Conservation (phyloP, 805 yeast genomes). For the Wickerhamomyces kurtzmanii region DNA sequence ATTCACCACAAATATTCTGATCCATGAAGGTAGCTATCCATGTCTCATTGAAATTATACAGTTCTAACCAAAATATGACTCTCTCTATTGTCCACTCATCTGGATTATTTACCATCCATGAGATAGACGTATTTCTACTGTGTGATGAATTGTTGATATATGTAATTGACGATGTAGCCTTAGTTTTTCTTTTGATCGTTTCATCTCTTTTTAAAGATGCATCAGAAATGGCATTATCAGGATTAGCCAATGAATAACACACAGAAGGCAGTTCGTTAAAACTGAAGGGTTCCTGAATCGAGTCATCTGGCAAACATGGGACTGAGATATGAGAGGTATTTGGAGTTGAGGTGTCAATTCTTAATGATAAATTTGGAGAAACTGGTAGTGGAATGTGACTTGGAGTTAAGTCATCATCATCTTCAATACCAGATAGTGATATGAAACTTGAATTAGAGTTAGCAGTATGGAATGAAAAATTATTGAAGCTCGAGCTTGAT, state of each 20-base stretch:
- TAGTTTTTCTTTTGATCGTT: background rate
- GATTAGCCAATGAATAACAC: conserved; percentile 4
- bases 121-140: conserved; percentile 17
- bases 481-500: background rate
- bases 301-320: conserved; percentile 7
- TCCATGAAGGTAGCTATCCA: conserved; percentile 64
- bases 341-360: conserved; percentile 8
- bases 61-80: conserved; percentile 58
- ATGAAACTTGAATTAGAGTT: background rate
- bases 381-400: conserved; percentile 10
- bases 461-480: conserved; percentile 1
- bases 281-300: conserved; percentile 10
- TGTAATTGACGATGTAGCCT: background rate
- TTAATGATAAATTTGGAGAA: conserved; percentile 5
- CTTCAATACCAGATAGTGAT: conserved; percentile 4
- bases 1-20: conserved; percentile 48
- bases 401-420: conserved; percentile 6
- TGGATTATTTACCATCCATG: conserved; percentile 44
- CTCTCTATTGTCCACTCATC: conserved; percentile 66
- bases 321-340: background rate
- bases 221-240: conserved; percentile 3
- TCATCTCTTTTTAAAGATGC: background rate
- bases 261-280: conserved; percentile 14
- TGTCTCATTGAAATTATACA: conserved; percentile 56
- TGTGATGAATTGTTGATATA: conserved; percentile 13